These are phyloP conservation scores for Trametes polyzona DNA, from an alignment of 1,284 basidiomycete genomes.

Conservation along the genomic window DNA sequence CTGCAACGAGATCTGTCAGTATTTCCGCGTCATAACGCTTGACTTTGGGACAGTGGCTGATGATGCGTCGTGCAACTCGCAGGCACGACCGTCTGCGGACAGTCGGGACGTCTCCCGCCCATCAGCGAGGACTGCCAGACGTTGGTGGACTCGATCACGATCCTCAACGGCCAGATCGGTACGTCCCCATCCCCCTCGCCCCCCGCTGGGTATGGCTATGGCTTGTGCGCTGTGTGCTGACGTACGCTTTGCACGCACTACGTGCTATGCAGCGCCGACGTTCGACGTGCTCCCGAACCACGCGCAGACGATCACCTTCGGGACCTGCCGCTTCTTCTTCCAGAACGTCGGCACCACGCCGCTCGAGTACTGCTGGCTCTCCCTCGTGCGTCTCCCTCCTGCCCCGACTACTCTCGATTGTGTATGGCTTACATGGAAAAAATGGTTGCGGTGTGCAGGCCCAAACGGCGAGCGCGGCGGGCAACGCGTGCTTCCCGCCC, in stretches of 20 bases:
- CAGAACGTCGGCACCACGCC: slow-evolving; percentile 27
- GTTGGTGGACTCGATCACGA: slow-evolving; percentile 31
- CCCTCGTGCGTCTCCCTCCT: slow-evolving; percentile 22
- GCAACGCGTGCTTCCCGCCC: slow-evolving; percentile 31
- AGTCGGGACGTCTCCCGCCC: slow-evolving; percentile 31
- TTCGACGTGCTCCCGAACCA: slow-evolving; percentile 31
- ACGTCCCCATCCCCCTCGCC: not conserved
- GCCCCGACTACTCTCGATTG: not conserved
- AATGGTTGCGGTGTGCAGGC: slow-evolving; percentile 5
- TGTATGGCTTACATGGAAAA: not conserved
- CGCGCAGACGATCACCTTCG: slow-evolving; percentile 34
- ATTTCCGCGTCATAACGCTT: not conserved
- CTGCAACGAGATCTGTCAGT: slow-evolving; percentile 30
- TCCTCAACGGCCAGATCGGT: slow-evolving; percentile 29
- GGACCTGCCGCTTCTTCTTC: slow-evolving; percentile 36
- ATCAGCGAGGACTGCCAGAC: slow-evolving; percentile 31
- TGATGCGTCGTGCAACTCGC: not conserved
- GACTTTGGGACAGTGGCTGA: not conserved
- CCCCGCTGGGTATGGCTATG: not conserved
- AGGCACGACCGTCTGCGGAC: slow-evolving; percentile 27
- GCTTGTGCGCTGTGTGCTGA: no score
- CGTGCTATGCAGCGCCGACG: slow-evolving; percentile 32
- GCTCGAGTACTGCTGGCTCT: slow-evolving; percentile 35
- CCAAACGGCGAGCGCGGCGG: slow-evolving; percentile 25
- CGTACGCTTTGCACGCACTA: no score